Conservation (phyloP, 345 rosid species). For the Euclidium syriacum region DNA sequence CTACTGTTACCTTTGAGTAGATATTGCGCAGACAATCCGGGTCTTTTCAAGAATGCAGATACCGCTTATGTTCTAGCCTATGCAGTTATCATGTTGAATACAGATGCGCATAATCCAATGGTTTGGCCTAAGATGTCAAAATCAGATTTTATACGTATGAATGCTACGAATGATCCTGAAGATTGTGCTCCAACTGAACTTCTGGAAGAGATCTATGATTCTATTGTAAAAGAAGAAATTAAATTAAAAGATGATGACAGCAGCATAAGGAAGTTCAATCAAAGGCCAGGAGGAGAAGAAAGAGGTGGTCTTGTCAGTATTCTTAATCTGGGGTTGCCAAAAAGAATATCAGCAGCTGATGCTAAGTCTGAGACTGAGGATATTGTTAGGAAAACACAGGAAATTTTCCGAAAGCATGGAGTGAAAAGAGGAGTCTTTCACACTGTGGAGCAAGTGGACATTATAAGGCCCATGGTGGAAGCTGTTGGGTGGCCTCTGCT, state of each 20-base stretch:
- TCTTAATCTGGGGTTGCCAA: constrained; percentile 87
- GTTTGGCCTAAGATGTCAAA: constrained; percentile 99
- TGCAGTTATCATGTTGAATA: constrained; percentile 95
- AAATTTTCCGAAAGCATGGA: constrained; percentile 79
- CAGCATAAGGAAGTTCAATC: constrained; percentile 50
- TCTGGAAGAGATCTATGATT: constrained; percentile 89
- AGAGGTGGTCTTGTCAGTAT: constrained; percentile 82
- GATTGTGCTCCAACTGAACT: constrained; percentile 78
- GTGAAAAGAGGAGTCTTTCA: constrained; percentile 85
- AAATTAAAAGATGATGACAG: constrained; percentile 79
- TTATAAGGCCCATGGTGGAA: constrained; percentile 95
- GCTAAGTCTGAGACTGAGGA: constrained; percentile 80
- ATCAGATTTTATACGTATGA: constrained; percentile 83
- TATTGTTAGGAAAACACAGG: constrained; percentile 88
- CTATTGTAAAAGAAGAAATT: constrained; percentile 92
- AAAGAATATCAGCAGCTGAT: constrained; percentile 60
- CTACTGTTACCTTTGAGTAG: constrained; percentile 42
- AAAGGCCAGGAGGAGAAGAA: constrained; percentile 83
- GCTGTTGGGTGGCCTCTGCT: constrained; percentile 99
- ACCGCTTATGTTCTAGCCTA: constrained; percentile 99
- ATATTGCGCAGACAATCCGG: constrained; percentile 94
- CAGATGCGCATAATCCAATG: constrained; percentile 95
- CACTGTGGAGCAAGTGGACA: constrained; percentile 66
- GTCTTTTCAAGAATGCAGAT: constrained; percentile 92
- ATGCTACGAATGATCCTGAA: constrained; percentile 71